These are phyloP conservation scores for Trametes punicea DNA, from an alignment of 768 basidiomycete genomes.

Conservation along the genomic window DNA sequence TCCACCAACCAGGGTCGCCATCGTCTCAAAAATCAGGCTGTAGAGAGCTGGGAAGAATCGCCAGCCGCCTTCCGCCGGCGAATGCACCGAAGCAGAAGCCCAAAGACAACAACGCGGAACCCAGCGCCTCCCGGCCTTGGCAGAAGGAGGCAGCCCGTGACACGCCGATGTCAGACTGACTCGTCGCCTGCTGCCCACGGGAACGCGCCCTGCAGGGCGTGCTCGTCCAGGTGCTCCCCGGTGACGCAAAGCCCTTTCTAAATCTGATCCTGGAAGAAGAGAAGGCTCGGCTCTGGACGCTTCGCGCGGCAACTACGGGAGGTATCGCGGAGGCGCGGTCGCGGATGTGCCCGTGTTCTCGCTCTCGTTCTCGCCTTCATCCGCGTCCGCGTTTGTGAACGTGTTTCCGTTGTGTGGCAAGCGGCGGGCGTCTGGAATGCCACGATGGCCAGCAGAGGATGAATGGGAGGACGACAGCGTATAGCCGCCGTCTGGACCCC, in stretches of 20 bases:
- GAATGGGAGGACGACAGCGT: not conserved
- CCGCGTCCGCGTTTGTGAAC: not conserved
- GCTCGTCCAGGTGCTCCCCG: not conserved
- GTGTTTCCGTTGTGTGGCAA: not conserved
- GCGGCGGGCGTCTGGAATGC: not conserved
- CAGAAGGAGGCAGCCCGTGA: no score
- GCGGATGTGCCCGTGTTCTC: not conserved
- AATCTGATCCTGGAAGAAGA: not conserved
- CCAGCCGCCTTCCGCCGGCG: not conserved
- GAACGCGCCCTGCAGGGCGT: not conserved
- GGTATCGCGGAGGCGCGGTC: constrained; percentile 11
- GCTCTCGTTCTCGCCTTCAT: not conserved
- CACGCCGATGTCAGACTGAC: not conserved
- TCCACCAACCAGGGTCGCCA: no score
- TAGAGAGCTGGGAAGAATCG: no score
- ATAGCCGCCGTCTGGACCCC: not conserved
- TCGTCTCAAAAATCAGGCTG: no score
- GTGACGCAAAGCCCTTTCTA: not conserved
- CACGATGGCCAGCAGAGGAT: not conserved
- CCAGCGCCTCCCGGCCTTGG: no score
- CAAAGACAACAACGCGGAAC: no score
- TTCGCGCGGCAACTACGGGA: constrained; percentile 8
- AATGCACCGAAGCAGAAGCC: not conserved
- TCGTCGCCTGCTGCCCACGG: not conserved
- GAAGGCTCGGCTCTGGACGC: not conserved